phyloP scores from a whole-genome alignment of 495 filamentous ascomycete genomes.

The Articulospora tetracladia region DNA sequence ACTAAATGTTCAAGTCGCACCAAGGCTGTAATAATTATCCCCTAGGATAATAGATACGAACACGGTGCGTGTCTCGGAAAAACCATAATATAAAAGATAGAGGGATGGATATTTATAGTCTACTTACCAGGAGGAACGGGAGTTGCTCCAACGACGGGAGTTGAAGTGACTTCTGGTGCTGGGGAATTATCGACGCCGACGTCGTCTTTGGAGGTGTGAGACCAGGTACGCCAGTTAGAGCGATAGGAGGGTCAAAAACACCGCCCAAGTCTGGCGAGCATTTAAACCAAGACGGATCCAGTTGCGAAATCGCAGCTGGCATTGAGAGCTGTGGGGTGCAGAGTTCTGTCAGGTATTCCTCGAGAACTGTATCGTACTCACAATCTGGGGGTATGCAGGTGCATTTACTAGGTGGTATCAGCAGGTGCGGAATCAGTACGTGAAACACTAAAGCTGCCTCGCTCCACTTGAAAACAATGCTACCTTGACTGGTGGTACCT shows the following conservation, averaged over 20 bases:
- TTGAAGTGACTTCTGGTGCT: neutral
- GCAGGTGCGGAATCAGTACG: too few species aligned
- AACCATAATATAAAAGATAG: neutral
- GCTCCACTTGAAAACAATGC: too few species aligned
- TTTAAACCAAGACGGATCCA: neutral
- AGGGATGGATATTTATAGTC: neutral
- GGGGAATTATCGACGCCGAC: neutral
- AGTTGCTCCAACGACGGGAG: neutral
- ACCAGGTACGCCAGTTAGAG: neutral
- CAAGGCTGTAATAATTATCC: too few species aligned
- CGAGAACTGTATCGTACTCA: neutral
- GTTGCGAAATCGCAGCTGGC: neutral
- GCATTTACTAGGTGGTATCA: neutral
- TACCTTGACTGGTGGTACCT: too few species aligned
- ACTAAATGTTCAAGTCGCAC: too few species aligned
- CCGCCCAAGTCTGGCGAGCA: slow-evolving; percentile 4
- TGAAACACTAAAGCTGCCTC: too few species aligned
- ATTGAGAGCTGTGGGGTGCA: slow-evolving; percentile 7
- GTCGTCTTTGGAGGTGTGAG: neutral
- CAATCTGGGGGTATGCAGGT: slow-evolving; percentile 1
- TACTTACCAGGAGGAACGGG: neutral
- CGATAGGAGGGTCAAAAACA: slow-evolving; percentile 7
- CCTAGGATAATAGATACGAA: too few species aligned
- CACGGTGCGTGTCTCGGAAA: too few species aligned
- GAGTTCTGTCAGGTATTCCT: neutral